Conservation (phyloP, 345 rosid species). For the Eutrema japonicum region DNA sequence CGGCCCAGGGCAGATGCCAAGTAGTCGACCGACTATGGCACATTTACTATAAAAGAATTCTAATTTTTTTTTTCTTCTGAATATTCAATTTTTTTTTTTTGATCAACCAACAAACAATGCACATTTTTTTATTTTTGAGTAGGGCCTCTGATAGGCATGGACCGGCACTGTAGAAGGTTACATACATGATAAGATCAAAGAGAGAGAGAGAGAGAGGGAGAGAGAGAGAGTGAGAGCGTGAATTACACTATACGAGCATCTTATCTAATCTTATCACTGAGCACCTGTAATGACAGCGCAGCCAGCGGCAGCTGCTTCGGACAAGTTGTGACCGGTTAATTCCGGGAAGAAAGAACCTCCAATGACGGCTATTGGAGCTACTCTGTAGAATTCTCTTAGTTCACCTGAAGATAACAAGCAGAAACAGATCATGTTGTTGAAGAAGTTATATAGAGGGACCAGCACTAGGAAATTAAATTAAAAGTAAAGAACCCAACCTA, state of each 20-base stretch:
- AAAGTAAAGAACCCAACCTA: constrained; percentile 52
- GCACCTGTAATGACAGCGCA: constrained; percentile 90
- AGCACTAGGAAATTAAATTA: neutral
- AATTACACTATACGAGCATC: constrained; percentile 2
- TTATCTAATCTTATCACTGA: constrained; percentile 2
- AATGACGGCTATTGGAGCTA: constrained; percentile 80
- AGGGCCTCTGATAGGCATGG: too few relatives aligned
- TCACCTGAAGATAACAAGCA: constrained; percentile 63
- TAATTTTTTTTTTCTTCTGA: too few relatives aligned
- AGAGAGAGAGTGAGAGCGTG: neutral
- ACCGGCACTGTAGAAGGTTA: constrained; percentile 17
- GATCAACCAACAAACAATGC: too few relatives aligned
- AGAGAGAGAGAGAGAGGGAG: too few relatives aligned
- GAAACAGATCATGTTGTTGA: constrained; percentile 2
- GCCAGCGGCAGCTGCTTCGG: constrained; percentile 96
- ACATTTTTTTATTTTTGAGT: too few relatives aligned
- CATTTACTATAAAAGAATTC: too few relatives aligned
- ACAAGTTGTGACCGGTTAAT: constrained; percentile 84
- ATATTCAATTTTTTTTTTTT: too few relatives aligned
- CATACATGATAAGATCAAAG: neutral
- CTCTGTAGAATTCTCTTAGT: constrained; percentile 63
- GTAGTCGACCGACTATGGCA: too few relatives aligned
- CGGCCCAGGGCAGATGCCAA: too few relatives aligned
- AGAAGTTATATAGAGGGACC: neutral
- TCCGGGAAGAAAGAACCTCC: constrained; percentile 86